Percentiles rank a stretch among this genome's conserved stretches.
Evolutionary conservation across 139 green algal genomes (phyloP).

Genomic region (Micractinium sp.): DNA sequence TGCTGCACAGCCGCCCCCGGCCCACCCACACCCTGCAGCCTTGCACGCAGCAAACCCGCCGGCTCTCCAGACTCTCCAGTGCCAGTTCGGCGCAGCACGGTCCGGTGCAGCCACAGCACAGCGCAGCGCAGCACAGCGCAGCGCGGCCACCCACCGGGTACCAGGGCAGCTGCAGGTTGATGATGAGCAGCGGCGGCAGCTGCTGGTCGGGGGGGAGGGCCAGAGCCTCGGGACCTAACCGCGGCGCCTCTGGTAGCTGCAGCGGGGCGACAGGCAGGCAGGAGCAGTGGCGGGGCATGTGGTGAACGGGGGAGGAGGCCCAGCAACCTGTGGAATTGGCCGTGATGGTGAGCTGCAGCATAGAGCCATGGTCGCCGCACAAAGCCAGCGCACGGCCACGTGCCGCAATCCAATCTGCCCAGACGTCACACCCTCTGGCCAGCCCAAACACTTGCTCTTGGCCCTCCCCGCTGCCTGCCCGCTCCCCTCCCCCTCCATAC

Average conservation of each 20-base stretch:
- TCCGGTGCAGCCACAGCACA: background rate
- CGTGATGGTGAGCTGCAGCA: too few species aligned
- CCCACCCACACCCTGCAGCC: background rate
- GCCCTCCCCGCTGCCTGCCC: too few species aligned
- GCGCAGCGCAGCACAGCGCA: background rate
- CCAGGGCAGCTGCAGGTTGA: conserved; percentile 87
- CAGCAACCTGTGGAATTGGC: too few species aligned
- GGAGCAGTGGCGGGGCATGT: background rate
- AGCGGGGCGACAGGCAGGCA: background rate
- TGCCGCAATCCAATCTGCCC: too few species aligned
- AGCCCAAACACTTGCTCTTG: background rate
- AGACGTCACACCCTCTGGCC: too few species aligned
- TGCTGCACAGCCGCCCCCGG: too few species aligned
- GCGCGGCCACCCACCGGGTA: conserved; percentile 59
- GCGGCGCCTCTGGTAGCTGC: conserved; percentile 62
- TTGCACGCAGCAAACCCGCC: too few species aligned
- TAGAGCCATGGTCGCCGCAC: too few species aligned
- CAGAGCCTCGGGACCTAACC: conserved; percentile 10
- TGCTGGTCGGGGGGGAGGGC: conserved; percentile 47
- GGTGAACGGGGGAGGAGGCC: too few species aligned
- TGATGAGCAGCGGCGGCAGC: conserved; percentile 79
- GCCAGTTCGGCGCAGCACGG: background rate
- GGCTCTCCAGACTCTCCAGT: too few species aligned
- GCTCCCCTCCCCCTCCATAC: background rate
- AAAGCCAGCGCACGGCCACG: too few species aligned